A percentile compares a stretch with the other conserved stretches of the same genome.
phyloP scores from a whole-genome alignment of 2,329 filamentous ascomycete species.

The Corinectria fuckeliana region DNA sequence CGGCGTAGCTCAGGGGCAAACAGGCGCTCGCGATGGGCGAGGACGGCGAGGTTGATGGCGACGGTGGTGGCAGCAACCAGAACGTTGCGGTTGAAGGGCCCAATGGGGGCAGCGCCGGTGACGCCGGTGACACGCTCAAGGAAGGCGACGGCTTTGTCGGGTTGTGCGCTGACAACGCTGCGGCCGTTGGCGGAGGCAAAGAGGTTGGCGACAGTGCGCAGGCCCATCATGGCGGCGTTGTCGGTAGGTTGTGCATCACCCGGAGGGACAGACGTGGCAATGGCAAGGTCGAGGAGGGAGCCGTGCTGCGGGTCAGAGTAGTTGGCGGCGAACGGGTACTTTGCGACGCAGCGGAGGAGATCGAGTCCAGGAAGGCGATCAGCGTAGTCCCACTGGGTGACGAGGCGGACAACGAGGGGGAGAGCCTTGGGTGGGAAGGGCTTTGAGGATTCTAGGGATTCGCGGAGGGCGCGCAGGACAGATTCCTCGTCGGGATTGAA shows the following conservation, averaged over 20 bases:
- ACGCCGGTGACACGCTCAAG: constrained; percentile 68
- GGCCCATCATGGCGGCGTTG: constrained; percentile 88
- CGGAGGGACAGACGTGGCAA: constrained; percentile 51
- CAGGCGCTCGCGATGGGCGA: constrained; percentile 59
- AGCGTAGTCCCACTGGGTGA: constrained; percentile 79
- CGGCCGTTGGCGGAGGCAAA: constrained; percentile 79
- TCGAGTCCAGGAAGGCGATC: constrained; percentile 87
- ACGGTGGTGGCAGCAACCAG: constrained; percentile 82
- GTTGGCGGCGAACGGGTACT: constrained; percentile 70
- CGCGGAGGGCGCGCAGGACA: constrained; percentile 65
- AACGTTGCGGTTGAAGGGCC: constrained; percentile 74
- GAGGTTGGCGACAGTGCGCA: constrained; percentile 82
- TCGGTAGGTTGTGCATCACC: constrained; percentile 65
- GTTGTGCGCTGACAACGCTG: constrained; percentile 63
- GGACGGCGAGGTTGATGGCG: constrained; percentile 83
- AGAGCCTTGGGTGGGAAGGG: constrained; percentile 60
- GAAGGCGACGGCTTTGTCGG: constrained; percentile 65
- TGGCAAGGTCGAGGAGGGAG: constrained; percentile 65
- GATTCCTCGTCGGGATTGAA: constrained; percentile 76
- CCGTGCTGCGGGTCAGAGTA: constrained; percentile 58
- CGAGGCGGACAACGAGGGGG: constrained; percentile 72
- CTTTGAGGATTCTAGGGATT: constrained; percentile 66
- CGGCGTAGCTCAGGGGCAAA: constrained; percentile 43
- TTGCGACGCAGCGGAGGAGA: constrained; percentile 81
- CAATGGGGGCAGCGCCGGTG: constrained; percentile 55